Evolutionary conservation across 192 early-diverging fungal species (phyloP), one percentile per base, ranked within the genome.

Genomic region (Coemansia sp.): DNA sequence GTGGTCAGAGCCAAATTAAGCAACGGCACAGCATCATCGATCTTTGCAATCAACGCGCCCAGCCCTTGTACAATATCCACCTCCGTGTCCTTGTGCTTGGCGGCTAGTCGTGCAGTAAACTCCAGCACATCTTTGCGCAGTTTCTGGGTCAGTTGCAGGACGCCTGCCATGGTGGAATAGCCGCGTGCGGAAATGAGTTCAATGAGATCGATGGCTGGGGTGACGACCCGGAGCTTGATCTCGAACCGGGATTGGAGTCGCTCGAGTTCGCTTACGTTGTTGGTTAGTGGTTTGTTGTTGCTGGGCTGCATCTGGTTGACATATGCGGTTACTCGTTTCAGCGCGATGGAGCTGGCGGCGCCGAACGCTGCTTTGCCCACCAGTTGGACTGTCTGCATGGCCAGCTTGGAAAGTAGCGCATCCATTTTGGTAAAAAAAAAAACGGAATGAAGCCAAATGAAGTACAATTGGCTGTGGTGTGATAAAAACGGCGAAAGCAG

Each of bases 191-290:
- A 84, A 41, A 87, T 85, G 12, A 87, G 84, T 38, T 87, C 88
- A 43, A 91, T 85, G 14, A 88, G 78, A 72, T 92, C 90, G 59
- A 92, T 89, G 33, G 90, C 85, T n/a, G 91, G 91, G 62, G 87
- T 79, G 12, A 89, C 78, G 11, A 89, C 83, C 8, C 79, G 76
- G 38, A 88, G 77, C 48, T 76, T 86, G 35, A 76, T 54, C 60
- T 88, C 87, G 35, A 88, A 83, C 53, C 67, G 84, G n/a, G 58
- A 28, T 12, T 78, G 81, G 8, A 86, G 72, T 6, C 66, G 72
- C 43, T 76, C 72, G 28, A 86, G 62, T 56, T 79, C 73, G 51
- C 56, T 59, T 74, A 73, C 52, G 43, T 54, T 53, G 65, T 64
- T n/a, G 9, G 33, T 5, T 12, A 43, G 2, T n/a, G 6, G 4